Evolutionary conservation across 2,329 filamentous ascomycete genomes (phyloP), one percentile per base, ranked within the genome.

Genomic region (Plenodomus lindquistii): DNA sequence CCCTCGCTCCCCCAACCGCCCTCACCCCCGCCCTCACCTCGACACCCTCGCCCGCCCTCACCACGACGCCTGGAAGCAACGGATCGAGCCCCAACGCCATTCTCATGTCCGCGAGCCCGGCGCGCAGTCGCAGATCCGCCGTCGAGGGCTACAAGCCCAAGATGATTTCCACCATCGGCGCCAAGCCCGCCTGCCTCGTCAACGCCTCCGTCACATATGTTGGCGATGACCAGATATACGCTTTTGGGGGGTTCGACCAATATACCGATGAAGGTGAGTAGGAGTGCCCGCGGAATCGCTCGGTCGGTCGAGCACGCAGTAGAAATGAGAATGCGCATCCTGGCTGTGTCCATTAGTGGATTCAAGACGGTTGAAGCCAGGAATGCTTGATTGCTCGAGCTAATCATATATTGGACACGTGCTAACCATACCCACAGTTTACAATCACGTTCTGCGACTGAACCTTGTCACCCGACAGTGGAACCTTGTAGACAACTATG

Each of bases 161-260:
- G 69, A 89, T 96, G 52, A 93, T 80, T 57, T 78, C 77, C 27
- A 80, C 78, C 10, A 74, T 80, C 42, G 78, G 78, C 48, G 77
- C 79, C 74, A 85, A 92, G 59, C 94, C 94, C 31, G 92, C 94
- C 29, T 97, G 93, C 69, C 81, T 99, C 41, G 93, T 99, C 60
- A 99, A 99, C 78, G 94, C 94, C 43, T 97, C 94, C 1, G 93
- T 97, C 52, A 99, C 94, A n/a, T 97, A 96, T 72, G 96, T 94
- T 66, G 92, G 92, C 50, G 94, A 96, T 75, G 94, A 97, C 71
- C 86, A 94, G 73, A 97, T 99, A 63, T 97, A 95, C 74, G 94
- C 93, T 10, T 99, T 99, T 78, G 94, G 94, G 37, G 94, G 94
- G 16, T 99, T 99, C 67, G 94, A 99, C 69, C 93, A 97, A 73